Evolutionary conservation across 169 alveolate species (phyloP), one percentile per base, ranked within the genome.

Genomic region (Eimeria necatrix): DNA sequence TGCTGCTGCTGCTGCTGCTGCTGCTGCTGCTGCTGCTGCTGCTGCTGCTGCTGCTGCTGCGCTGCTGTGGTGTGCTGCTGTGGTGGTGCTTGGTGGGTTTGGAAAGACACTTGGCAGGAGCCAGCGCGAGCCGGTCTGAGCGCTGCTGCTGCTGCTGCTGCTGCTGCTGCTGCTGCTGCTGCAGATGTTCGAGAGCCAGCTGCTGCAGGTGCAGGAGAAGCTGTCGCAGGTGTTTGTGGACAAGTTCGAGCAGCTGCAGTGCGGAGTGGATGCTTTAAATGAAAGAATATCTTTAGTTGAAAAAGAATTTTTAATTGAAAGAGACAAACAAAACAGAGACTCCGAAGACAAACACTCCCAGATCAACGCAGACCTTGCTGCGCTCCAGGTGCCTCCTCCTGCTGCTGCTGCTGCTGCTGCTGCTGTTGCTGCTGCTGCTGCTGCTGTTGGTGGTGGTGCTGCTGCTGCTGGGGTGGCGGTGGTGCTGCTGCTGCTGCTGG

Each of bases 141-240:
- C 16, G 32, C n/a, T 14, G 7, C 64, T 53, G 64, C 20, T 53
- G n/a, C 73, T 61, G 73, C 73, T 61, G 73, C 16, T 61, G 4
- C 16, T 61, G 73, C 73, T 61, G 73, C 73, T 61, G 73, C 78
- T 60, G 49, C 52, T 56, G 91, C 18, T n/a, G 64, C 46, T 22
- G 85, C 87, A 80, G 95, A 56, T 94, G 94, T 88, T 94, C 46
- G 96, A 93, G 94, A 52, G 89, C 91, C 96, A 93, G 86, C 90
- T 94, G 26, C 88, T 61, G 48, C 80, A 61, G 60, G 94, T 93
- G 70, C 94, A 93, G 71, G 96, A 93, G 76, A 93, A 87, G 94
- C 51, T 93, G 24, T 85, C 85, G 4, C 51, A 93, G 56, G 90
- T 86, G 20, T 93, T 93, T 22, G 93, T 84, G 20, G 94, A 93